These are phyloP conservation scores for Chimonanthus praecox DNA, from an alignment of 164 flowering plant genomes.

Conservation along the genomic window DNA sequence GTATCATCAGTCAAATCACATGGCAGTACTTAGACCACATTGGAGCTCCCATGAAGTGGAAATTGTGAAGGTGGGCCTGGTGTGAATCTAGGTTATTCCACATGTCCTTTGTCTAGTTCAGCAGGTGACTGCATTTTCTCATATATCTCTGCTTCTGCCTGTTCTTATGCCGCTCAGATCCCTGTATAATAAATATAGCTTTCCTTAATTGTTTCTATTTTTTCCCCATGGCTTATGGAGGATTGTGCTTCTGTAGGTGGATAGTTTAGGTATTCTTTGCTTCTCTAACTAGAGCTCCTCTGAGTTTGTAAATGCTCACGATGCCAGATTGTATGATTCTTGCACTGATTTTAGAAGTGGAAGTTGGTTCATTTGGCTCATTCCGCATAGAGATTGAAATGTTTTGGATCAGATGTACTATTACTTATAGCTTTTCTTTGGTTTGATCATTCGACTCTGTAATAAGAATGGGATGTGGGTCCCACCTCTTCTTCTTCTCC, in stretches of 20 bases:
- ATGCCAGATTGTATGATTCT: not conserved
- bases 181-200: not conserved
- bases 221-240: not conserved
- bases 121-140: not conserved
- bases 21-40: conserved; percentile 56
- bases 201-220: not conserved
- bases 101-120: not conserved
- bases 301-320: not conserved
- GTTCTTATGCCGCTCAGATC: conserved; percentile 3
- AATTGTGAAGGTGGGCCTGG: not conserved
- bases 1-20: conserved; percentile 82
- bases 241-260: not conserved
- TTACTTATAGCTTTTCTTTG: not conserved
- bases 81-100: not conserved
- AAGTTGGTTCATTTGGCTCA: not conserved
- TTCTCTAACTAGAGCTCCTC: not conserved
- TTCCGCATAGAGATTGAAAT: not conserved
- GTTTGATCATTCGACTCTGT: not conserved
- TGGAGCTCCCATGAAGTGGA: not conserved
- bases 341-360: not conserved
- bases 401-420: not conserved
- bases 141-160: not conserved
- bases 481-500: not conserved
- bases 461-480: not conserved
- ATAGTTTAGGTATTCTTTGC: not conserved